Evolutionary conservation across 352 stramenopile species (phyloP).

Genomic region (Phytophthora brassicae): DNA sequence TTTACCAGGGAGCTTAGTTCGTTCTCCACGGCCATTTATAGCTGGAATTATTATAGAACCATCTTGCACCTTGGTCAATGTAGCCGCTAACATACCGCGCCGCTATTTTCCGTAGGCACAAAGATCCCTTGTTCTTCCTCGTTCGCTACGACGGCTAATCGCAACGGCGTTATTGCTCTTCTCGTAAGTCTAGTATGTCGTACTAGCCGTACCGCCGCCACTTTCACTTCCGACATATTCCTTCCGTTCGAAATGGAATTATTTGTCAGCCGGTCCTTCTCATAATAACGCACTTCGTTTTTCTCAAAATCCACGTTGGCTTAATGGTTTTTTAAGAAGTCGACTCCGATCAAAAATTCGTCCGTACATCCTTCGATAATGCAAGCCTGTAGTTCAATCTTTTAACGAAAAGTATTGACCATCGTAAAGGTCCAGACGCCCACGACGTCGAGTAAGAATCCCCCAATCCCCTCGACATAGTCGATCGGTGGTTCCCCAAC

Average conservation of each 20-base stretch:
- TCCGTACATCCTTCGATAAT: not conserved
- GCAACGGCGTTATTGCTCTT: not conserved
- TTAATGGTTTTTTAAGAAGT: not conserved
- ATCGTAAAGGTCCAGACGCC: not conserved
- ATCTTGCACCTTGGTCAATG: not conserved
- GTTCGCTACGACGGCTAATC: no score
- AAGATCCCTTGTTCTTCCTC: no score
- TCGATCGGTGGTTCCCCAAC: not conserved
- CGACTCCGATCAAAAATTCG: not conserved
- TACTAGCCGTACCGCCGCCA: not conserved
- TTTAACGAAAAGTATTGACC: not conserved
- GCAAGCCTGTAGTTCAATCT: not conserved
- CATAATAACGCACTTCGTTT: not conserved
- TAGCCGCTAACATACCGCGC: slow-evolving; percentile 15
- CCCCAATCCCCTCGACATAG: not conserved
- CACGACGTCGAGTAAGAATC: not conserved
- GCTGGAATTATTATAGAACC: slow-evolving; percentile 7
- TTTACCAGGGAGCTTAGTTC: slow-evolving; percentile 5
- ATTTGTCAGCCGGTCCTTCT: not conserved
- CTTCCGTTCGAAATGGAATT: not conserved
- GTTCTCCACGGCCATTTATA: slow-evolving; percentile 5
- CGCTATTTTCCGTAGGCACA: not conserved
- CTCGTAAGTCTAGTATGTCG: not conserved
- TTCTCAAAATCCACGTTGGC: not conserved
- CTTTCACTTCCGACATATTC: not conserved